Base-by-base conservation (phyloP, 768 basidiomycete species). In the Crepidotus variabilis region DNA sequence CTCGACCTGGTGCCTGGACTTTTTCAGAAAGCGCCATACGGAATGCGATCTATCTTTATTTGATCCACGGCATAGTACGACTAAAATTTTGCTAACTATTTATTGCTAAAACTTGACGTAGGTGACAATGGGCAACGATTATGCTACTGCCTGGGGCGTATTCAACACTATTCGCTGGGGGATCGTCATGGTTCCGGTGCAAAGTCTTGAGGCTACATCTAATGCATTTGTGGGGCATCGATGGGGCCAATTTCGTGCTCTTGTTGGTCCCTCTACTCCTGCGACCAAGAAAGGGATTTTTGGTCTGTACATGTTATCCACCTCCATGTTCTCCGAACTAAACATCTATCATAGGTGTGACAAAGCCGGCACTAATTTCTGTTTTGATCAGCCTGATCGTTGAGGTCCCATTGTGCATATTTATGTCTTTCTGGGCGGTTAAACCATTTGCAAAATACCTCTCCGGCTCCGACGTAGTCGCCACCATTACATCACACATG, bases 121-220 rank as follows among this genome's bases (percentile, higher is more conserved):
- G 28, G 28, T 28, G 28, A 8, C 61, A 6, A 63, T 65, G 61
- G 65, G 63, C 2, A 59, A 61, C 23, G 59, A 51, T 4, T 66
- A 68, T 24, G 66, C 66, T 11, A 67, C 65, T 14, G 66, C 66
- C 3, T 67, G 63, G 63, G 64, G 63, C 16, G 62, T 64, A 3
- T 67, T 67, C 45, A 65, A 62, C 47, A 67, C 64, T 6, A 67
- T 67, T 46, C 59, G 64, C 7, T 67, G 66, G 66, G 66, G 66
- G 21, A 53, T 67, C 24, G 56, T 67, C 21, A 67, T 64, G 65
- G 63, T 66, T 32, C 63, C 63, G 23, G 60, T 66, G 20, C 50
- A 60, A 10, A 61, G 63, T 7, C 56, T 67, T 8, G 61, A 61
- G 28, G 59, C 61, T 3, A 64, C 64, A 1, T 65, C 63, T 20